Conservation (phyloP, 176 grass and related monocot species). For the Cymbopogon citratus region DNA sequence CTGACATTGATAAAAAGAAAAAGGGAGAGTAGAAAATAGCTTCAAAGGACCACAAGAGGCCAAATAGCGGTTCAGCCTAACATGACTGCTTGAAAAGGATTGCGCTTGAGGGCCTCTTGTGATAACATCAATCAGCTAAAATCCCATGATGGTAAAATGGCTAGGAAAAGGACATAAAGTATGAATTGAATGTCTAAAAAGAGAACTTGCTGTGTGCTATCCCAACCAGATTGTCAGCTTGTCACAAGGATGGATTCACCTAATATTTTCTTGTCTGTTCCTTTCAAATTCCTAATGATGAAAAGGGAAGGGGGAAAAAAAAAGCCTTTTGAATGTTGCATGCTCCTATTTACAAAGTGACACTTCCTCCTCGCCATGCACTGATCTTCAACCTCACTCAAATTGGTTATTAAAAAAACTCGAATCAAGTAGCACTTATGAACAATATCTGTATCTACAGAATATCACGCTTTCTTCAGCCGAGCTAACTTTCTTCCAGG, state of each 20-base stretch:
- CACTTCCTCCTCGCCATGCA: background rate
- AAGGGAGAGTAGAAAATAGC: background rate
- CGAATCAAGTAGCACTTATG: background rate
- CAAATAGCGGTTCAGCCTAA: constrained; percentile 41
- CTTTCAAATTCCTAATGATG: constrained; percentile 6
- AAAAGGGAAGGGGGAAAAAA: too few species aligned
- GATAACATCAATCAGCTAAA: constrained; percentile 19
- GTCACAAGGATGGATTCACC: background rate
- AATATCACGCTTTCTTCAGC: constrained; percentile 14
- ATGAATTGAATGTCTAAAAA: constrained; percentile 21
- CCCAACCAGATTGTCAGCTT: background rate
- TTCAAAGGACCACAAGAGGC: constrained; percentile 26
- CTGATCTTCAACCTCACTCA: background rate
- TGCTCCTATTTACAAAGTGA: constrained; percentile 20
- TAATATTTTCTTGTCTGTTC: background rate
- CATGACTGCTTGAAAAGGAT: constrained; percentile 44
- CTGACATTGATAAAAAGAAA: background rate
- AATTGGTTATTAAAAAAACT: too few species aligned
- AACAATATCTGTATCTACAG: background rate
- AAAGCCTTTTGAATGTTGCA: constrained; percentile 5
- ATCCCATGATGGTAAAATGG: constrained; percentile 6
- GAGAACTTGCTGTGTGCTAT: background rate
- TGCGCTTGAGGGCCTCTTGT: background rate
- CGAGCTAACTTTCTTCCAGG: constrained; percentile 8
- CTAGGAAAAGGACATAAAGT: constrained; percentile 35